Conservation (phyloP, 331 rosid species). For the Ulmus americana region DNA sequence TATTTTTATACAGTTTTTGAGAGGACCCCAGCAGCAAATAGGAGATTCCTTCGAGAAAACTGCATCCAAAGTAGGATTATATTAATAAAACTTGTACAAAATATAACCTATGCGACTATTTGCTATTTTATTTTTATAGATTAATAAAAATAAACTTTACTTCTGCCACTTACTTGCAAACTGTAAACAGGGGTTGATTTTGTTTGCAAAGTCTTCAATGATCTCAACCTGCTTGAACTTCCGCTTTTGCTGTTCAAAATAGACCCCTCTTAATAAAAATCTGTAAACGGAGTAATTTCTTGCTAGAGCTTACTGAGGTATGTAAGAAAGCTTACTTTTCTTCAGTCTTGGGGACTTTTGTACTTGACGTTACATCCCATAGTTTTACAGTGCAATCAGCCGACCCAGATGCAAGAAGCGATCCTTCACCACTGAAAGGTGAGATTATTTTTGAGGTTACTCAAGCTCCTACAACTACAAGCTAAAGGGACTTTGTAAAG, state of each 20-base stretch:
- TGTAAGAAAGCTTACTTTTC: constrained; percentile 49
- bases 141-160: background rate
- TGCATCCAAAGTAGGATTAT: constrained; percentile 29
- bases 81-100: no score
- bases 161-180: constrained; percentile 48
- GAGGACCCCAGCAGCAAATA: constrained; percentile 85
- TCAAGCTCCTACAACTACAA: no score
- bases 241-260: constrained; percentile 50
- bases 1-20: constrained; percentile 22
- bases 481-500: background rate
- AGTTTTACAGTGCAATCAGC: constrained; percentile 84
- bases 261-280: background rate
- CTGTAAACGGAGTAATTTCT: background rate
- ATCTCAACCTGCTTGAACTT: constrained; percentile 63
- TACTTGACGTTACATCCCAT: constrained; percentile 83
- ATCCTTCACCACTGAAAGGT: constrained; percentile 71
- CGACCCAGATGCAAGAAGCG: constrained; percentile 91
- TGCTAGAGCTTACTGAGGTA: no score
- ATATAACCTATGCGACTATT: no score
- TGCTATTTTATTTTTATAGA: no score
- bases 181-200: constrained; percentile 69
- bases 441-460: constrained; percentile 1
- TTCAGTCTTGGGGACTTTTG: constrained; percentile 60
- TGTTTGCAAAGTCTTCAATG: constrained; percentile 72
- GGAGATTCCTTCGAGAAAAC: constrained; percentile 97